A percentile compares a stretch with the other conserved stretches of the same genome.
phyloP scores from a whole-genome alignment of 179 eudicot species.

The Sideroxylon spinosum region DNA sequence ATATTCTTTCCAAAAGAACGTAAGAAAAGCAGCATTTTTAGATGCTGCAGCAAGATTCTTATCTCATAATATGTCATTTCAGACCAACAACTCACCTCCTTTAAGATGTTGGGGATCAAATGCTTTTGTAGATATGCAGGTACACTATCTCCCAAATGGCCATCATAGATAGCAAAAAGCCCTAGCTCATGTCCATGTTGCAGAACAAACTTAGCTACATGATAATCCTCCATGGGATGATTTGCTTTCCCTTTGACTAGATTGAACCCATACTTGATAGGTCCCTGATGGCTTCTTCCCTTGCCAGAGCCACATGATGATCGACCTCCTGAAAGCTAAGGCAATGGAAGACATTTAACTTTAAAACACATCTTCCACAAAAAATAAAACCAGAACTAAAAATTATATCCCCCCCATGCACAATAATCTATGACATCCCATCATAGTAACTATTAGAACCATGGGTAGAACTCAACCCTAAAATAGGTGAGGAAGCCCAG shows the following conservation, averaged over 20 bases:
- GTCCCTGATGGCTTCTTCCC: conserved; percentile 56
- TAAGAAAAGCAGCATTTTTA: neutral
- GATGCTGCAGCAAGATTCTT: neutral
- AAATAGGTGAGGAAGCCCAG: too few species aligned
- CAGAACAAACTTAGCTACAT: conserved; percentile 67
- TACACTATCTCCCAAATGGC: conserved; percentile 79
- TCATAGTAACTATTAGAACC: too few species aligned
- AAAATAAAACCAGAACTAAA: neutral
- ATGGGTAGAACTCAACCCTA: too few species aligned
- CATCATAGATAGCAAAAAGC: conserved; percentile 84
- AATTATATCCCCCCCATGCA: neutral
- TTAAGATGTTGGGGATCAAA: conserved; percentile 70
- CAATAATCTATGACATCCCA: neutral
- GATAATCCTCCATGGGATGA: conserved; percentile 93
- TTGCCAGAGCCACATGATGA: conserved; percentile 61
- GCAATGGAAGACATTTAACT: conserved; percentile 15
- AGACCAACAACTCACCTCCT: conserved; percentile 49
- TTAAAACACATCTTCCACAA: neutral
- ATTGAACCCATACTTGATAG: conserved; percentile 64
- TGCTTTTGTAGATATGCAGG: conserved; percentile 87
- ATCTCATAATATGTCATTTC: neutral
- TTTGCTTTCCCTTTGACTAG: conserved; percentile 80
- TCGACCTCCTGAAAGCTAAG: conserved; percentile 50
- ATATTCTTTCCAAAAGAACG: neutral
- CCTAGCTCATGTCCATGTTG: conserved; percentile 61